Evolutionary conservation across 1,284 basidiomycete species (phyloP).

Genomic region (Schizophyllum commune): DNA sequence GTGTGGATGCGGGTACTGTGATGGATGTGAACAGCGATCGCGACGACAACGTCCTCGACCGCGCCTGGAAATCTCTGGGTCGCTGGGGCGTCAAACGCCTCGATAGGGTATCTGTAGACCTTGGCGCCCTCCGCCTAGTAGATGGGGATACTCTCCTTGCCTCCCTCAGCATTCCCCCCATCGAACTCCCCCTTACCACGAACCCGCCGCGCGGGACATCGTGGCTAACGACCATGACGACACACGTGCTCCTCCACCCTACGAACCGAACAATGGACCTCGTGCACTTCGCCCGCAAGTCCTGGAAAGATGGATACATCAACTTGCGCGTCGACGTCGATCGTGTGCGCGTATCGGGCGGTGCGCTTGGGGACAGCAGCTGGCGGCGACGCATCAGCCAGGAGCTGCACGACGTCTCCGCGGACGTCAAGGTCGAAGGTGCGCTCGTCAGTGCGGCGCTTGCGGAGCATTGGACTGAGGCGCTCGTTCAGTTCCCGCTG

Average conservation of each 20-base stretch:
- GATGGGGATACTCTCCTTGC: slow-evolving; percentile 35
- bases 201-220: slow-evolving; percentile 44
- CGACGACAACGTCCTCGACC: slow-evolving; percentile 32
- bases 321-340: slow-evolving; percentile 35
- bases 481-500: slow-evolving; percentile 40
- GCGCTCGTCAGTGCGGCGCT: slow-evolving; percentile 18
- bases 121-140: slow-evolving; percentile 39
- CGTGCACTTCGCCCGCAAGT: slow-evolving; percentile 43
- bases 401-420: slow-evolving; percentile 36
- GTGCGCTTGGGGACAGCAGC: slow-evolving; percentile 29
- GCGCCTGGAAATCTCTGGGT: slow-evolving; percentile 54
- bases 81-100: slow-evolving; percentile 54
- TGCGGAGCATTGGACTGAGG: slow-evolving; percentile 3
- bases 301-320: slow-evolving; percentile 49
- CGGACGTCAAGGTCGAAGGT: slow-evolving; percentile 45
- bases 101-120: slow-evolving; percentile 46
- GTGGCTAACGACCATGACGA: slow-evolving; percentile 53
- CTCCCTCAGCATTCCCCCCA: slow-evolving; percentile 33
- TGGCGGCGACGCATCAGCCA: slow-evolving; percentile 45
- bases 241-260: slow-evolving; percentile 45
- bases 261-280: slow-evolving; percentile 44
- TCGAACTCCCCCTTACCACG: slow-evolving; percentile 50
- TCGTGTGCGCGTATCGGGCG: slow-evolving; percentile 43
- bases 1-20: slow-evolving; percentile 55
- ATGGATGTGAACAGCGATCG: slow-evolving; percentile 44